A percentile compares a stretch with the other conserved stretches of the same genome.
phyloP scores from a whole-genome alignment of 1,284 basidiomycete species.

The Pseudozyma thailandica region DNA sequence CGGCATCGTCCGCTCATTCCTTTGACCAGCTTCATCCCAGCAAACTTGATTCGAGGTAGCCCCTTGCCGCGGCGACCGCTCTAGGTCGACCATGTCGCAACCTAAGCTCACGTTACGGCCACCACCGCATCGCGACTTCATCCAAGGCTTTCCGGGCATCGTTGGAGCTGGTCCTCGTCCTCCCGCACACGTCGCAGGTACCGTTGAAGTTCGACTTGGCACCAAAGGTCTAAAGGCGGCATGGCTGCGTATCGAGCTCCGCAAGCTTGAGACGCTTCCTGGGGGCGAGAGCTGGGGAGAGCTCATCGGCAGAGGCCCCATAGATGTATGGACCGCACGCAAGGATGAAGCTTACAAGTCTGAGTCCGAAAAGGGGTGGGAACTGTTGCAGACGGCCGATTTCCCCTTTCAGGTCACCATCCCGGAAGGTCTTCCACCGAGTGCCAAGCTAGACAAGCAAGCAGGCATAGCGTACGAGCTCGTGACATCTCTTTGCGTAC shows the following conservation, averaged over 20 bases:
- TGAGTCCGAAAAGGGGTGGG: conserved; percentile 50
- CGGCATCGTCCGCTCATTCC: too few relatives aligned
- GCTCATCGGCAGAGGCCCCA: conserved; percentile 63
- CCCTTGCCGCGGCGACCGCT: conserved; percentile 5
- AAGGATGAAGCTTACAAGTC: conserved; percentile 39
- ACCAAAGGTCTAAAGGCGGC: conserved; percentile 62
- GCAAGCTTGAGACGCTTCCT: conserved; percentile 64
- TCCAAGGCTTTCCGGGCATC: conserved; percentile 66
- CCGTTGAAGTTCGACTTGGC: conserved; percentile 57
- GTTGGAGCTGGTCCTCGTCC: conserved; percentile 50
- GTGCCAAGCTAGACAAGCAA: conserved; percentile 61
- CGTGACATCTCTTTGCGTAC: conserved; percentile 62
- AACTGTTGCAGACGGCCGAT: conserved; percentile 51
- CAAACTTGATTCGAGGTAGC: background rate
- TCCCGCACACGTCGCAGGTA: conserved; percentile 61
- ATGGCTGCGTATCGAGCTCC: conserved; percentile 66
- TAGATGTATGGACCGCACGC: conserved; percentile 61
- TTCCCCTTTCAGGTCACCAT: conserved; percentile 60
- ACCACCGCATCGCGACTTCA: conserved; percentile 60
- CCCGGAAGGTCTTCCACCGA: conserved; percentile 63
- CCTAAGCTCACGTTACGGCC: conserved; percentile 57
- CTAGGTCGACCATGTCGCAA: conserved; percentile 38
- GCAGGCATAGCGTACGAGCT: conserved; percentile 63
- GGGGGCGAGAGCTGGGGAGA: conserved; percentile 65
- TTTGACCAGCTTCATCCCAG: background rate